Percentiles rank a stretch among this genome's conserved stretches.
Evolutionary conservation across 2,329 filamentous ascomycete genomes (phyloP).

Genomic region (Fusarium solani-melongenae): DNA sequence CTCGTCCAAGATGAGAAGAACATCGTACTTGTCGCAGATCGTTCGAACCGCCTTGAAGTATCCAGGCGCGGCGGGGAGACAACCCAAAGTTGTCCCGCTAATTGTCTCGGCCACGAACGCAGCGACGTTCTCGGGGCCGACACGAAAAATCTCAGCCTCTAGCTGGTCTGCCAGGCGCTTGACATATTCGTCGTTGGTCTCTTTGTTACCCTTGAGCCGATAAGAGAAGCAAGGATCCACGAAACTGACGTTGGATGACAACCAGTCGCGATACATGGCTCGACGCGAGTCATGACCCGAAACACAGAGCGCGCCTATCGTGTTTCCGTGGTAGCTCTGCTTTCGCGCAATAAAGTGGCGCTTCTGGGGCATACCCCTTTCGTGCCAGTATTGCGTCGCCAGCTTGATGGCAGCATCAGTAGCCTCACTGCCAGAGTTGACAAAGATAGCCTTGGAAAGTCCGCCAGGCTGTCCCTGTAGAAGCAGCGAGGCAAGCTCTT

Average conservation of each 20-base stretch:
- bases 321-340: slow-evolving; percentile 63
- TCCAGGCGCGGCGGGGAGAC: slow-evolving; percentile 72
- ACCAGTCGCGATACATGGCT: slow-evolving; percentile 21
- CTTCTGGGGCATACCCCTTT: slow-evolving; percentile 51
- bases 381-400: slow-evolving; percentile 51
- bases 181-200: slow-evolving; percentile 39
- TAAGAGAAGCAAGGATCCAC: slow-evolving; percentile 37
- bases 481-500: slow-evolving; percentile 45
- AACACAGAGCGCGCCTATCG: slow-evolving; percentile 57
- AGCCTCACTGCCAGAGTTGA: background rate
- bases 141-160: slow-evolving; percentile 5
- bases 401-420: background rate
- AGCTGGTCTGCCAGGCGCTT: slow-evolving; percentile 6
- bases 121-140: slow-evolving; percentile 17
- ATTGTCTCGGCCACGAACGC: slow-evolving; percentile 25
- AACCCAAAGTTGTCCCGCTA: background rate
- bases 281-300: slow-evolving; percentile 39
- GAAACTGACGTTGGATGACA: slow-evolving; percentile 35
- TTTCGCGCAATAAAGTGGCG: slow-evolving; percentile 56
- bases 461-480: slow-evolving; percentile 21
- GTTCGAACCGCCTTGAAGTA: slow-evolving; percentile 76
- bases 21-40: slow-evolving; percentile 76
- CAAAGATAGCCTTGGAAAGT: background rate
- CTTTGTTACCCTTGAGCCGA: slow-evolving; percentile 39
- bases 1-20: slow-evolving; percentile 74